These are phyloP conservation scores for Yamadazyma takamatsuzukensis DNA, from an alignment of 805 yeast species.

Conservation along the genomic window DNA sequence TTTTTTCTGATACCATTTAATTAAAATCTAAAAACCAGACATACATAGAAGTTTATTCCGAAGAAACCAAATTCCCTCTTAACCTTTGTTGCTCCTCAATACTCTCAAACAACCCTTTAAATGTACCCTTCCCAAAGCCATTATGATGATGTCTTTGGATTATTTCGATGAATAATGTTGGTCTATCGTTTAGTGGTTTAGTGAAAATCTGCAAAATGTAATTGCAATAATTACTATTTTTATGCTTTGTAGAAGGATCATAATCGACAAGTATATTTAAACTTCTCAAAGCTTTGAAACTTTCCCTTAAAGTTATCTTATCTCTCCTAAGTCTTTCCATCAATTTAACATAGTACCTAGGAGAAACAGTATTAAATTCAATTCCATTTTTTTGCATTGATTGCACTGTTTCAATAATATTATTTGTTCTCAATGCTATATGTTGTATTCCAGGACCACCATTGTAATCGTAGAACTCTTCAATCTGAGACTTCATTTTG, in stretches of 20 bases:
- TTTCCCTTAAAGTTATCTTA: constrained; percentile 47
- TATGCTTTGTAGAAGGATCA: constrained; percentile 47
- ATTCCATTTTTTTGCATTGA: constrained; percentile 60
- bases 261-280: constrained; percentile 69
- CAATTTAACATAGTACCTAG: constrained; percentile 52
- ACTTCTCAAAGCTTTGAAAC: constrained; percentile 45
- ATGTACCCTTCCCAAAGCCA: constrained; percentile 90
- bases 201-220: constrained; percentile 79
- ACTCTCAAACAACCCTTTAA: constrained; percentile 75
- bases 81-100: constrained; percentile 71
- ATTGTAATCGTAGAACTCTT: constrained; percentile 72
- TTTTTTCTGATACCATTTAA: no score
- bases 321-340: constrained; percentile 42
- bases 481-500: constrained; percentile 66
- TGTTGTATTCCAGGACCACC: constrained; percentile 87
- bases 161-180: constrained; percentile 77
- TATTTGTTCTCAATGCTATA: constrained; percentile 61
- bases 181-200: constrained; percentile 71
- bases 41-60: no score
- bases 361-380: constrained; percentile 62
- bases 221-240: constrained; percentile 38
- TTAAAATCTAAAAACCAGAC: no score
- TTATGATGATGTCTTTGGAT: constrained; percentile 76
- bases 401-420: constrained; percentile 56
- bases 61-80: constrained; percentile 56